Evolutionary conservation across 2,329 filamentous ascomycete genomes (phyloP), one percentile per base, ranked within the genome.

Genomic region (Cordyceps fumosorosea): DNA sequence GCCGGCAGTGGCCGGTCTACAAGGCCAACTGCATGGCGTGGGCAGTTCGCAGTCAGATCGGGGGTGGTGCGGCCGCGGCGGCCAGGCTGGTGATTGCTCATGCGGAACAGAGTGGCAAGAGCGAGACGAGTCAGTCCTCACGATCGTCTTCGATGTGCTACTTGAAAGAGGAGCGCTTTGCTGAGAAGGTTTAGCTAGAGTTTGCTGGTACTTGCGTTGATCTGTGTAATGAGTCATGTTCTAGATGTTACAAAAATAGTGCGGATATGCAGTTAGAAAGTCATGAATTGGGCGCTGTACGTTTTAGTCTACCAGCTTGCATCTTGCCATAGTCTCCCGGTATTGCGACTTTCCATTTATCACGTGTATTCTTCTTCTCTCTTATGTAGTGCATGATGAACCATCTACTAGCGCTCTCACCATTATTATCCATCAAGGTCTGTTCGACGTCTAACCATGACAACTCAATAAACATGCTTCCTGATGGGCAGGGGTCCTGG

Each of bases 11-110:
- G 55, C 40, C 32, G 3, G 42, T 34, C 14, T 57, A 26, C 42
- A 57, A 57, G 55, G 26, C 8, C 14, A 45, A 48, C 55, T 57
- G 55, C 44, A 57, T 57, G 55, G 55, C 55, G 5, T 57, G 55
- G 55, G 40, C 55, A 26, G 42, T 57, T 5, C 55, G 55, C 18
- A 57, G 55, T 1, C 40, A 44, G 55, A 57, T 57, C 5, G 55
- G 55, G 5, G 55, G 55, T 24, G 55, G 55, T 3, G 55, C 55
- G 8, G 42, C 6, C 10, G 55, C 55, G 24, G 55, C 55, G 24
- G 55, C 55, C 6, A 32, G 10, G 37, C 32, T 57, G 26, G 40
- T 57, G n/a, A 2, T 37, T 1, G 55, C 55, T 3, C 55, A 57
- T 26, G 55, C 55, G 3, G 55, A 45, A n/a, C 51, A 53, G 32